phyloP scores from a whole-genome alignment of 2,329 filamentous ascomycete genomes.

The Ceratocystiopsis minuta region DNA sequence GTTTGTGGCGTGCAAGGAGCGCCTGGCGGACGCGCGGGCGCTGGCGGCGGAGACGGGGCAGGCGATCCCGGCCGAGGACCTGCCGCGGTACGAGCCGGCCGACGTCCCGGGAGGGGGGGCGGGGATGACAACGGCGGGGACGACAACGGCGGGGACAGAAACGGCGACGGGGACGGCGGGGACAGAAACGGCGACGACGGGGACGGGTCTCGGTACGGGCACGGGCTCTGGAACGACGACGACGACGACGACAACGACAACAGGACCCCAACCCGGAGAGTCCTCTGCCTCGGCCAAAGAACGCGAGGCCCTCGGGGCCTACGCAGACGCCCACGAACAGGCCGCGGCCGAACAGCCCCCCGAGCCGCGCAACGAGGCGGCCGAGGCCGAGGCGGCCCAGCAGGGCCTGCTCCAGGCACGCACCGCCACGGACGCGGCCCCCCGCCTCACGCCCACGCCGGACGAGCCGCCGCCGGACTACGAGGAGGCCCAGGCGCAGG shows the following conservation, averaged over 20 bases:
- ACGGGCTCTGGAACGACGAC: too few relatives aligned
- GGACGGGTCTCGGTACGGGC: too few relatives aligned
- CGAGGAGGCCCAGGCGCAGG: conserved; percentile 71
- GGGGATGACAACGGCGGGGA: too few relatives aligned
- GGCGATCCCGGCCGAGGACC: conserved; percentile 53
- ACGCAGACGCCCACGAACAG: conserved; percentile 12
- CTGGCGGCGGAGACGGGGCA: conserved; percentile 51
- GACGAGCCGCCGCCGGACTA: conserved; percentile 78
- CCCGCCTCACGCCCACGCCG: conserved; percentile 20
- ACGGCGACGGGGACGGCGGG: background rate
- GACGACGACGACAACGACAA: conserved; percentile 1
- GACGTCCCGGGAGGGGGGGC: too few relatives aligned
- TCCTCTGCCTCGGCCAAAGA: too few relatives aligned
- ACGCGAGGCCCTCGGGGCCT: background rate
- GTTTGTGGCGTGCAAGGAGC: conserved; percentile 72
- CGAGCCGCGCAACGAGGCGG: too few relatives aligned
- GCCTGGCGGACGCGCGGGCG: conserved; percentile 64
- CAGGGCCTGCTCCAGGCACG: too few relatives aligned
- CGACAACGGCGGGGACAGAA: background rate
- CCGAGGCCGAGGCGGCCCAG: too few relatives aligned
- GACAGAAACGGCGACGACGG: background rate
- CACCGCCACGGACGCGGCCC: too few relatives aligned
- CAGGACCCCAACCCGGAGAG: background rate
- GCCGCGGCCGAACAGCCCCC: too few relatives aligned
- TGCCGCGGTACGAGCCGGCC: conserved; percentile 76